Evolutionary conservation across 495 filamentous ascomycete species (phyloP).

Genomic region (Aspergillus ellipticus): DNA sequence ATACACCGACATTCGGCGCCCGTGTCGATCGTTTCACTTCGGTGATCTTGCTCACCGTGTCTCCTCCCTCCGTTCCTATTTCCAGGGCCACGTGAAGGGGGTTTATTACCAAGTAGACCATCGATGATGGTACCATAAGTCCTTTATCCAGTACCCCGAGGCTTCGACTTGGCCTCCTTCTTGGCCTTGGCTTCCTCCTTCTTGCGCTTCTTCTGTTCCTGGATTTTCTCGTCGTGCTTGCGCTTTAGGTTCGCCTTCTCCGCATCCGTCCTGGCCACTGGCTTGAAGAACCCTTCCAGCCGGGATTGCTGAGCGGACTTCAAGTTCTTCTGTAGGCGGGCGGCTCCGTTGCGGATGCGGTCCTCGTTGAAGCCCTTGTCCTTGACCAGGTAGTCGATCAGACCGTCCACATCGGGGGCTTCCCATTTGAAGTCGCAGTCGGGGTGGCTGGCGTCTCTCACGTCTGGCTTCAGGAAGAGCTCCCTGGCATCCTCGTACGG

Average conservation of each 20-base stretch:
- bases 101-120: background rate
- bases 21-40: background rate
- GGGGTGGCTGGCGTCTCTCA: constrained; percentile 76
- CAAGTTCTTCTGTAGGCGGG: constrained; percentile 76
- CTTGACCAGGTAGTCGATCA: constrained; percentile 80
- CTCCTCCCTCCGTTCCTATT: background rate
- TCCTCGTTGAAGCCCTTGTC: constrained; percentile 98
- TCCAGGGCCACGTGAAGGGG: background rate
- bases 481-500: constrained; percentile 87
- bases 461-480: constrained; percentile 86
- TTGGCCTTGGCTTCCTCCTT: constrained; percentile 85
- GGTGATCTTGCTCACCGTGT: background rate
- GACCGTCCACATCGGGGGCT: constrained; percentile 79
- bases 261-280: constrained; percentile 78
- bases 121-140: background rate
- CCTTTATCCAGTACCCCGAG: constrained; percentile 60
- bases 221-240: constrained; percentile 86
- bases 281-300: constrained; percentile 97
- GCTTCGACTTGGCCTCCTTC: constrained; percentile 84
- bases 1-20: background rate
- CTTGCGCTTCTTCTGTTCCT: constrained; percentile 87
- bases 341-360: constrained; percentile 72
- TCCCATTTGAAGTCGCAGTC: constrained; percentile 98
- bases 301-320: constrained; percentile 86
- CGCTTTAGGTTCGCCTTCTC: constrained; percentile 81